Evolutionary conservation across 2,329 filamentous ascomycete genomes (phyloP).

Genomic region (Cercospora sesami): DNA sequence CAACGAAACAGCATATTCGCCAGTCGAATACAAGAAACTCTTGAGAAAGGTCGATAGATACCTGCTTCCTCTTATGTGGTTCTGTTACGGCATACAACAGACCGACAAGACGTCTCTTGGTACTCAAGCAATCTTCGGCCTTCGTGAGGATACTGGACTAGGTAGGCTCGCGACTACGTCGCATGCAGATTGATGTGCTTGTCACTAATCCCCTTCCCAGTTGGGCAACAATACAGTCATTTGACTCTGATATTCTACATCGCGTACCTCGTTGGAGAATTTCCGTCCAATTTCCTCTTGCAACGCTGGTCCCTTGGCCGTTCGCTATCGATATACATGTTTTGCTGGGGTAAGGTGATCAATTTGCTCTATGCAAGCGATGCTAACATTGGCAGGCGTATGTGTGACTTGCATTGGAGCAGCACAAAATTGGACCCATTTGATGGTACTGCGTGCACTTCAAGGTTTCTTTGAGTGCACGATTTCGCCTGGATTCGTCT

Average conservation of each 20-base stretch:
- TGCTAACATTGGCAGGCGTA: constrained; percentile 20
- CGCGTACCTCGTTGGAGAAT: constrained; percentile 43
- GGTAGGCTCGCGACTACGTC: neutral
- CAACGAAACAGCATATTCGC: constrained; percentile 32
- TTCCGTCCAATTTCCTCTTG: constrained; percentile 40
- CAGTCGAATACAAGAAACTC: constrained; percentile 33
- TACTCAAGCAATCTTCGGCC: constrained; percentile 50
- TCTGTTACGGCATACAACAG: constrained; percentile 54
- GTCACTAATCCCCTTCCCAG: neutral
- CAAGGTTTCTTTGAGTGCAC: constrained; percentile 45
- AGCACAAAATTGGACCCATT: constrained; percentile 38
- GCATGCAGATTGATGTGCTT: neutral
- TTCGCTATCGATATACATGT: constrained; percentile 42
- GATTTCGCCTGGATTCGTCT: constrained; percentile 41
- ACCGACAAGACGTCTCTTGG: constrained; percentile 47
- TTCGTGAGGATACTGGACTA: constrained; percentile 49
- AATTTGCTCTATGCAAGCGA: neutral
- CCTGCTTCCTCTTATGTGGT: constrained; percentile 51
- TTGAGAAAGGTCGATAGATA: constrained; percentile 48
- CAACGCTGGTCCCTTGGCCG: constrained; percentile 42
- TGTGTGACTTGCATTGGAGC: constrained; percentile 36
- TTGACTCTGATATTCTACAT: too few relatives aligned
- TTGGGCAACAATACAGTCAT: too few relatives aligned
- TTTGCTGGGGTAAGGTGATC: constrained; percentile 32
- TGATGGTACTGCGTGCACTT: constrained; percentile 41